Conservation (phyloP, 306 rosid species). For the Trifolium repens region DNA sequence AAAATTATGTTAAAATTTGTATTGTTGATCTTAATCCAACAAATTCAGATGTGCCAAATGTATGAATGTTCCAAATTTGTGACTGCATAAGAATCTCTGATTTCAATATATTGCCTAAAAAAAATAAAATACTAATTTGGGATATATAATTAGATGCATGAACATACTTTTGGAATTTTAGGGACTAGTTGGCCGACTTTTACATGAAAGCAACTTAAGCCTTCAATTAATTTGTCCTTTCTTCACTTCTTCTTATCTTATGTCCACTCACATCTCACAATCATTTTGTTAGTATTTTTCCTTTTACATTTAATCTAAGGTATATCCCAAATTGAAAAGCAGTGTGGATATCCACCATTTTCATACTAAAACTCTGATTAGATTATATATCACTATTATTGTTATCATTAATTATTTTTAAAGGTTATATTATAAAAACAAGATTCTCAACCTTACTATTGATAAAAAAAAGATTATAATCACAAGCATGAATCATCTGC, state of each 20-base stretch:
- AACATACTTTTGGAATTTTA: slow-evolving; percentile 2
- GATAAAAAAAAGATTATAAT: neutral
- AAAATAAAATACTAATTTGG: too few species aligned
- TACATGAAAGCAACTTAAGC: slow-evolving; percentile 9
- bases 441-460: neutral
- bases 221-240: neutral
- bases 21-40: too few species aligned
- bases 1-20: too few species aligned
- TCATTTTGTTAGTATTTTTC: neutral
- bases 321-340: slow-evolving; percentile 7
- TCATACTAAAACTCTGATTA: neutral
- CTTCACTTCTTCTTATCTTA: neutral
- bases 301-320: slow-evolving; percentile 2
- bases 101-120: too few species aligned
- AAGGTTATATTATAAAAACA: neutral
- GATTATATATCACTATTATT: neutral
- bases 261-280: slow-evolving; percentile 10
- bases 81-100: too few species aligned
- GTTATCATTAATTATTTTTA: neutral
- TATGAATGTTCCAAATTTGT: too few species aligned
- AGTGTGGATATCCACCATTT: slow-evolving; percentile 3
- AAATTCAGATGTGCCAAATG: too few species aligned
- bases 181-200: slow-evolving; percentile 3
- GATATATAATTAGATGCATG: slow-evolving; percentile 23
- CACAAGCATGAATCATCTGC: neutral